Conservation (phyloP, 1,284 basidiomycete species). For the Ustilago cynodontis region DNA sequence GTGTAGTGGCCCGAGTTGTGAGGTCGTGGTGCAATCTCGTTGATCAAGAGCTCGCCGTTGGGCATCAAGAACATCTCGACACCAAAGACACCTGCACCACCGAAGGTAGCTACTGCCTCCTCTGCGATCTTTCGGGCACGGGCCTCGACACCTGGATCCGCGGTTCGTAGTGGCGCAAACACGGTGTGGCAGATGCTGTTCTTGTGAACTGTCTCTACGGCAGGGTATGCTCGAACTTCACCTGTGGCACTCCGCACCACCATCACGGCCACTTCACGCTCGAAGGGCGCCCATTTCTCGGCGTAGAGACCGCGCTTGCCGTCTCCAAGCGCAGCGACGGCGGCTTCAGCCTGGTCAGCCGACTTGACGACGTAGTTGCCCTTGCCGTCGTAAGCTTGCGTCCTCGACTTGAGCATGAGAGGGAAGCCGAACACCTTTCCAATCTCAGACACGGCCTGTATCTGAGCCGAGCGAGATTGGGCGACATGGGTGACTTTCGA, state of each 20-base stretch:
- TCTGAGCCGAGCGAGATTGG: constrained; percentile 71
- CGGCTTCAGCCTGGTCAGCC: constrained; percentile 74
- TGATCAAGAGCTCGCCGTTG: constrained; percentile 87
- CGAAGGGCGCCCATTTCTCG: constrained; percentile 92
- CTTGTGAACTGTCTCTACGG: constrained; percentile 95
- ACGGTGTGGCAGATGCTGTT: constrained; percentile 95
- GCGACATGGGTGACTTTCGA: constrained; percentile 72
- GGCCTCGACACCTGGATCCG: constrained; percentile 73
- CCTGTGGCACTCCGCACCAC: constrained; percentile 81
- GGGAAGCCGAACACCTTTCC: constrained; percentile 79
- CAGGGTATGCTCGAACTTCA: constrained; percentile 85
- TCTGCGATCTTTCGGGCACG: constrained; percentile 83
- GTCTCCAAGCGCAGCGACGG: constrained; percentile 74
- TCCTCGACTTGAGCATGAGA: constrained; percentile 95
- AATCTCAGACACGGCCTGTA: constrained; percentile 44
- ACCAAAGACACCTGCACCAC: constrained; percentile 93
- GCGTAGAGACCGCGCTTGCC: constrained; percentile 78
- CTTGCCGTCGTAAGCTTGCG: constrained; percentile 93
- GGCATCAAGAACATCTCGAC: constrained; percentile 97
- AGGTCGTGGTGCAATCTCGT: constrained; percentile 98
- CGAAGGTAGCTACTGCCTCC: constrained; percentile 81
- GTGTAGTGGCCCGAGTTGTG: constrained; percentile 99
- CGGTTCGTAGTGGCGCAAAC: constrained; percentile 78
- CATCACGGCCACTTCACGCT: constrained; percentile 95
- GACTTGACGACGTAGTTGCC: constrained; percentile 86